Evolutionary conservation across 2,329 filamentous ascomycete genomes (phyloP), one percentile per base, ranked within the genome.

Genomic region (Cordyceps cateniannulata): DNA sequence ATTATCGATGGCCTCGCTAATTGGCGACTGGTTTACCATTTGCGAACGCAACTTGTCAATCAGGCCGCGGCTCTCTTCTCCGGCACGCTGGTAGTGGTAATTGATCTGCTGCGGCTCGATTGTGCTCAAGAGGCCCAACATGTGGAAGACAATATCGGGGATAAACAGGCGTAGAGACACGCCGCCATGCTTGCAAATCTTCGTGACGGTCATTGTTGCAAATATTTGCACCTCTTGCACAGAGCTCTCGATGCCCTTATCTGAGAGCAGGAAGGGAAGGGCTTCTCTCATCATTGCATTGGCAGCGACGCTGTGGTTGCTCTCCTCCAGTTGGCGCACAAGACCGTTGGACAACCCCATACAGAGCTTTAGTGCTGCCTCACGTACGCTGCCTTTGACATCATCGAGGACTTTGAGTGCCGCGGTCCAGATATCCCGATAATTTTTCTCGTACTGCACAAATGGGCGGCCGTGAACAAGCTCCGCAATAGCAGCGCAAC

Each of bases 361-460:
- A 68, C 93, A 96, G 5, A 99, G 81, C 62, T 87, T 86, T 50
- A 92, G 81, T 1, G 95, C 95, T 1, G 92, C 89, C 40, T 83
- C 81, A 56, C 95, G 84, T 5, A 99, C 95, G 1, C 89, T 92
- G 8, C 88, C 89, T 72, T 99, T 99, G 72, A 98, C 96, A 72
- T 99, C 95, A 72, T 99, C 95, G 6, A 98, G 79, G 0, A 99
- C 92, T 69, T 91, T 96, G 73, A 98, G 89, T 0, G 91, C 89
- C 29, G 89, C 85, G 12, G 83, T 84, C 88, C 95, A 97, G 53
- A 98, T 91, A 22, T 91, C 84, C 59, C 87, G 83, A 55, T 98
- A 88, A 69, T 95, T 93, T 62, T 85, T 85, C 66, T 93, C 90
- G 68, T 97, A 98, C 73, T 88, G 85, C 32, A 81, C 77, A 63